phyloP scores from a whole-genome alignment of 2,329 filamentous ascomycete species.

The Talaromyces albobiverticillius region DNA sequence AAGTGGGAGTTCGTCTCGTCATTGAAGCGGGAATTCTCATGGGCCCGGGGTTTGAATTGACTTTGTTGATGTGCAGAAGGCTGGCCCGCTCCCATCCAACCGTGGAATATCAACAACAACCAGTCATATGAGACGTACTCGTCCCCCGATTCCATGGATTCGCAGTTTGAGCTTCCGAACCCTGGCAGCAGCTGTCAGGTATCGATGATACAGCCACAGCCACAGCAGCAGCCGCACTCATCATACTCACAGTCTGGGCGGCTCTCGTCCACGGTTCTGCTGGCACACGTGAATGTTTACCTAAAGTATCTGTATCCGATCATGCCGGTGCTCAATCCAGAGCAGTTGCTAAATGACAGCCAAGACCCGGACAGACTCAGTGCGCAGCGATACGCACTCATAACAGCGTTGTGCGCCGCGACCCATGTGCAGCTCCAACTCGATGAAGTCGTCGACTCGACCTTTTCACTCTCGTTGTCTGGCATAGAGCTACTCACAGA shows the following conservation, averaged over 20 bases:
- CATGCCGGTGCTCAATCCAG: constrained; percentile 40
- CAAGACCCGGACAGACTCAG: constrained; percentile 54
- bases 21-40: too few species aligned
- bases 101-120: constrained; percentile 19
- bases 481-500: constrained; percentile 68
- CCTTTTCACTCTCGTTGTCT: constrained; percentile 48
- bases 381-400: constrained; percentile 38
- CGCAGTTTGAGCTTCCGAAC: constrained; percentile 26
- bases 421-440: constrained; percentile 45
- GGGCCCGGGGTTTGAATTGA: too few species aligned
- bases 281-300: constrained; percentile 41
- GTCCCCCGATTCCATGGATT: constrained; percentile 33
- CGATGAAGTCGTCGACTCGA: constrained; percentile 27
- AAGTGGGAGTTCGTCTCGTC: neutral
- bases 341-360: constrained; percentile 34
- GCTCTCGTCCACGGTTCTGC: constrained; percentile 31
- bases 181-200: neutral
- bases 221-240: too few species aligned
- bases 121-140: constrained; percentile 31
- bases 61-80: constrained; percentile 9
- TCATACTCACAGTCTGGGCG: constrained; percentile 22
- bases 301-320: constrained; percentile 43
- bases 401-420: constrained; percentile 41
- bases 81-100: constrained; percentile 23
- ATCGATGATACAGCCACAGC: neutral